These are phyloP conservation scores for Cryphonectria japonica DNA, from an alignment of 2,329 filamentous ascomycete genomes.

Conservation along the genomic window DNA sequence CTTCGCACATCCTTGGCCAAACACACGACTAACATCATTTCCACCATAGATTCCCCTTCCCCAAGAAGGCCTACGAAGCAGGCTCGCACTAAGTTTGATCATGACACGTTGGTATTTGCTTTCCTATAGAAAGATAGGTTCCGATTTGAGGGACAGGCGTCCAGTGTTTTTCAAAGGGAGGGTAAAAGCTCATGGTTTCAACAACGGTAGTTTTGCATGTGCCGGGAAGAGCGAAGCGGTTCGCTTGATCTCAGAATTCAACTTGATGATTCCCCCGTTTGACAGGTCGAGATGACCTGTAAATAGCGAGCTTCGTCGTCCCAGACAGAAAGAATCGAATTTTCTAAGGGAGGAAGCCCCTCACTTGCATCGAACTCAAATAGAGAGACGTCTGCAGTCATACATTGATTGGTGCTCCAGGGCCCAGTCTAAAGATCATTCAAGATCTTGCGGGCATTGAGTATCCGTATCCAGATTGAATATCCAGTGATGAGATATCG, in stretches of 20 bases:
- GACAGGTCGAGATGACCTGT: conserved; percentile 26
- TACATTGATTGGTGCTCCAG: not conserved
- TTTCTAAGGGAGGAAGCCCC: not conserved
- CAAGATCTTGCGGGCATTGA: not conserved
- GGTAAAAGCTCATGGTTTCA: conserved; percentile 32
- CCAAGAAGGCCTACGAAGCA: conserved; percentile 74
- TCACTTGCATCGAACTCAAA: not conserved
- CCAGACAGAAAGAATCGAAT: conserved; percentile 22
- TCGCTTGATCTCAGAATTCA: conserved; percentile 37
- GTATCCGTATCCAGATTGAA: conserved; percentile 2
- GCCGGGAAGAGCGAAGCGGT: conserved; percentile 25
- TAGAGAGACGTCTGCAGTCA: not conserved
- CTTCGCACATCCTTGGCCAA: no score
- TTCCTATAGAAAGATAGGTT: conserved; percentile 11
- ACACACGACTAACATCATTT: conserved; percentile 16
- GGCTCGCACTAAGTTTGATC: conserved; percentile 34
- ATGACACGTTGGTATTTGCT: conserved; percentile 27
- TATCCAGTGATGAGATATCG: not conserved
- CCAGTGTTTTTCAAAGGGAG: conserved; percentile 25
- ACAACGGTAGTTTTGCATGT: conserved; percentile 29
- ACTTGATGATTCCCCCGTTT: conserved; percentile 39
- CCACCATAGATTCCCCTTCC: conserved; percentile 71
- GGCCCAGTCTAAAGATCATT: not conserved
- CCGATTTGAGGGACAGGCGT: conserved; percentile 25
- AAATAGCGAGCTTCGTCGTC: conserved; percentile 26